Evolutionary conservation across 2,329 filamentous ascomycete genomes (phyloP), one percentile per base, ranked within the genome.

Genomic region (Aspergillus novofumigatus): DNA sequence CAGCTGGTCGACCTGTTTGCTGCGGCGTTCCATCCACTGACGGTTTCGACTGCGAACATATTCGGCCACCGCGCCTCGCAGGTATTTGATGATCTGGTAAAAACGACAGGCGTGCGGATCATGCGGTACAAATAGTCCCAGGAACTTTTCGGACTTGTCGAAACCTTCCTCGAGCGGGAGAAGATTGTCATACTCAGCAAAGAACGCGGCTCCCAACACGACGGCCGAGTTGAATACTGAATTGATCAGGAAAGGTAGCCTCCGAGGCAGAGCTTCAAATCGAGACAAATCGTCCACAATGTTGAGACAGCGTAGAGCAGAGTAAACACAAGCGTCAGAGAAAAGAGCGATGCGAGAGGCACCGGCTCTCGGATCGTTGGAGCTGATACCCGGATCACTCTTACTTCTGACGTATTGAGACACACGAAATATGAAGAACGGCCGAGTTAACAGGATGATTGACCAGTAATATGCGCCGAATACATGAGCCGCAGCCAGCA

Each of bases 381-480:
- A 47, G 5, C 38, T 47, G 8, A 63, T 54, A 14, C 6, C 44
- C 9, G 60, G 21, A 17, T 69, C 68, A 28, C 50, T 55, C 56
- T 70, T 72, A 45, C 59, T 67, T 51, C 67, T 69, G 32, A 72
- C 71, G 48, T 72, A 71, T 38, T 70, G 71, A n/a, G 74, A 80
- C 1, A 81, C 71, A 51, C 80, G 77, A 61, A 80, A 82, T 26
- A 81, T 77, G 10, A 83, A 69, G 55, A 83, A 83, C 0, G 80
- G 80, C n/a, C 80, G 70, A 6, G 80, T 81, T 3, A 82, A 66
- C 3, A 83, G 69, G 65, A 82, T 81, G 47, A 83, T 81, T 1
- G 78, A 80, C 70, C 80, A 83, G 62, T 81, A 81, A 56, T 82
- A 83, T 3, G 80, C 75, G 32, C 77, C 77, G 14, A 82, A 72